Conservation (phyloP, 352 stramenopile genomes). For the Globisporangium spiculum region DNA sequence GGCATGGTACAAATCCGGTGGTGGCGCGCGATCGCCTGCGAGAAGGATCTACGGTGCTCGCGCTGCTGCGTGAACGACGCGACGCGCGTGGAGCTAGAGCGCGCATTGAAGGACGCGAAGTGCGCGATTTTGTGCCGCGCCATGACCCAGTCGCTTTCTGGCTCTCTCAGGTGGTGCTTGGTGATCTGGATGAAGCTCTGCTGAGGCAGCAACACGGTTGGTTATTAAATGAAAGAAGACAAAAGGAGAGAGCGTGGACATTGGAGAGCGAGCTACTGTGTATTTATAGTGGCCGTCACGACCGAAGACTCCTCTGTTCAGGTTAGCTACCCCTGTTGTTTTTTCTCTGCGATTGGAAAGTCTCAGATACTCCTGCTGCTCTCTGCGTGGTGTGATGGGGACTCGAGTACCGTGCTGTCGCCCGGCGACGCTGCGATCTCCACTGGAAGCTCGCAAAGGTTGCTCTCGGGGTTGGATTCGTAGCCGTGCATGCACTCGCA, state of each 20-base stretch:
- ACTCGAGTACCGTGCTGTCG: background rate
- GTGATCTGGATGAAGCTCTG: background rate
- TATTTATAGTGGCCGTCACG: slow-evolving; percentile 1
- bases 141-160: background rate
- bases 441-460: slow-evolving; percentile 27
- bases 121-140: background rate
- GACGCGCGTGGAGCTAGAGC: background rate
- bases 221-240: background rate
- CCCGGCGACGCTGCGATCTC: background rate
- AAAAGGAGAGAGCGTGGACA: background rate
- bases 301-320: background rate
- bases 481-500: slow-evolving; percentile 50
- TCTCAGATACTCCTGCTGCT: slow-evolving; percentile 5
- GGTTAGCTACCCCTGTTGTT: background rate
- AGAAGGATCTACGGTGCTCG: background rate
- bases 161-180: background rate
- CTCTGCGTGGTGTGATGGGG: slow-evolving; percentile 1
- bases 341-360: background rate
- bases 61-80: background rate
- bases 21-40: background rate
- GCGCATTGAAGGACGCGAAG: background rate
- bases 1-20: background rate
- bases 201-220: background rate
- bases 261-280: background rate
- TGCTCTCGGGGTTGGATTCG: slow-evolving; percentile 24